Evolutionary conservation across 129 eudicot genomes (phyloP).

Genomic region (Pseudognaphalium luteoalbum): DNA sequence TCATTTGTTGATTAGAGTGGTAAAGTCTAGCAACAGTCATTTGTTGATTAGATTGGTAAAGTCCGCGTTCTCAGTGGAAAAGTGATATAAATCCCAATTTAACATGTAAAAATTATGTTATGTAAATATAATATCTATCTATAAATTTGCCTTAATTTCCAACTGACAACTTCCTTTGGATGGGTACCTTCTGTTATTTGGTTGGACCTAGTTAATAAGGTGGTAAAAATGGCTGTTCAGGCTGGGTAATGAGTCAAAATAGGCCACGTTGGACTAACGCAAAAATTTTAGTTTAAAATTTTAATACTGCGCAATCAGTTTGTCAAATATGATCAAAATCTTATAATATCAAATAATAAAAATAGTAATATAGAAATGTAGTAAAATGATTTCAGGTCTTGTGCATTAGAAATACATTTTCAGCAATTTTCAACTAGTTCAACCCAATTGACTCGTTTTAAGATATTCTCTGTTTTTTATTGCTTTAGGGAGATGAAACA

Average conservation of each 20-base stretch:
- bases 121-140: not conserved
- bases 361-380: too few species aligned
- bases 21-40: constrained; percentile 24
- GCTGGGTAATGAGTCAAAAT: not conserved
- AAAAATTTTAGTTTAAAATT: too few species aligned
- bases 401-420: not conserved
- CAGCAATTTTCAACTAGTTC: not conserved
- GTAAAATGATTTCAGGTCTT: not conserved
- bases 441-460: not conserved
- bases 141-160: not conserved
- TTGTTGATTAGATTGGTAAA: constrained; percentile 25
- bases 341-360: too few species aligned
- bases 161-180: not conserved
- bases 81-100: not conserved
- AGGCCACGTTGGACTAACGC: too few species aligned
- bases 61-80: constrained; percentile 3
- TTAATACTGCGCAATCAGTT: too few species aligned
- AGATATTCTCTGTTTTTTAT: not conserved
- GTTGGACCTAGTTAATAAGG: not conserved
- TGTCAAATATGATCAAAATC: too few species aligned
- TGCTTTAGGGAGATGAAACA: not conserved
- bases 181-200: not conserved
- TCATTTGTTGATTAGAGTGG: constrained; percentile 30
- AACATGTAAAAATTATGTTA: not conserved
- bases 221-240: not conserved